phyloP scores from a whole-genome alignment of 192 early-diverging fungal species.

The Rhizoclosmatium sp. region DNA sequence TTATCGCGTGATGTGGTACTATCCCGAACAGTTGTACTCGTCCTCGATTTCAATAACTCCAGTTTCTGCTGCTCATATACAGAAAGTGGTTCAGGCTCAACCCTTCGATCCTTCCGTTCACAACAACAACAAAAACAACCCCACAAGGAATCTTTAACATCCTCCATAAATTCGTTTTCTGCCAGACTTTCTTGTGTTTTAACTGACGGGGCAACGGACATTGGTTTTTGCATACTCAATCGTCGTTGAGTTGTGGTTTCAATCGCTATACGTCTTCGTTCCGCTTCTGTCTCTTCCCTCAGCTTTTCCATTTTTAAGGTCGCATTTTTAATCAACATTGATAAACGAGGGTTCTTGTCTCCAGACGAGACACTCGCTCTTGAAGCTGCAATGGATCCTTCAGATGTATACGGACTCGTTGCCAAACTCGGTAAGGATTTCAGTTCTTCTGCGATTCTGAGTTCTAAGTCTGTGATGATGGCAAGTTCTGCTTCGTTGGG shows the following conservation, averaged over 20 bases:
- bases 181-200: neutral
- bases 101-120: conserved; percentile 1
- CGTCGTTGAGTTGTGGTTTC: neutral
- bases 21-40: no score
- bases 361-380: neutral
- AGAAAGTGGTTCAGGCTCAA: neutral
- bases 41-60: neutral
- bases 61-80: conserved; percentile 18
- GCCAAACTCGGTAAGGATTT: no score
- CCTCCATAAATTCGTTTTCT: neutral
- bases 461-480: conserved; percentile 9
- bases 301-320: conserved; percentile 3
- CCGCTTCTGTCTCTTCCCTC: neutral
- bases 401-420: neutral
- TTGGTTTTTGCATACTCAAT: neutral
- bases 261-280: neutral
- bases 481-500: conserved; percentile 7
- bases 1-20: no score
- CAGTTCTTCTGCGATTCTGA: neutral
- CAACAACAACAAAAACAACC: conserved; percentile 5
- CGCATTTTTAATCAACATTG: conserved; percentile 15
- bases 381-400: neutral
- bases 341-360: conserved; percentile 15
- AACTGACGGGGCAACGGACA: neutral
- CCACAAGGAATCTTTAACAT: neutral